These are phyloP conservation scores for Neopestalotiopsis sp. DNA, from an alignment of 2,329 filamentous ascomycete genomes.

Conservation along the genomic window DNA sequence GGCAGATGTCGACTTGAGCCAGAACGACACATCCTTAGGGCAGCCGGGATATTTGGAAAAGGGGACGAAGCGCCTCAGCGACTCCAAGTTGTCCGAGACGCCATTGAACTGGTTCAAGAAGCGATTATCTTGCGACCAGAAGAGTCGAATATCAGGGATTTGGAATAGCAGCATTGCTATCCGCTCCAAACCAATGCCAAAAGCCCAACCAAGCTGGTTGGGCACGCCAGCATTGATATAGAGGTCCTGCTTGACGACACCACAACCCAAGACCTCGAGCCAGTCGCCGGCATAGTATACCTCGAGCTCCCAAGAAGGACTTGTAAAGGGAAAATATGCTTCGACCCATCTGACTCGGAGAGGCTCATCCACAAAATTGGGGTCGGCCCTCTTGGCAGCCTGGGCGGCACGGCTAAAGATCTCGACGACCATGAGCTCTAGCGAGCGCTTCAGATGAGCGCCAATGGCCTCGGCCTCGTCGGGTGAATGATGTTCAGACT, in stretches of 20 bases:
- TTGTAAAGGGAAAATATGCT: slow-evolving; percentile 97
- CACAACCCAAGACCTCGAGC: slow-evolving; percentile 95
- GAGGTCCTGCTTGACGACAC: slow-evolving; percentile 83
- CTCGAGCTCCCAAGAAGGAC: slow-evolving; percentile 93
- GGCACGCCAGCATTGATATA: slow-evolving; percentile 78
- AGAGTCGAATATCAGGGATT: slow-evolving; percentile 94
- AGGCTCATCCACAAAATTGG: slow-evolving; percentile 66
- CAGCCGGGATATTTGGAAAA: slow-evolving; percentile 93
- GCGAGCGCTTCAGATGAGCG: slow-evolving; percentile 83
- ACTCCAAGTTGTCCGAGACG: slow-evolving; percentile 55
- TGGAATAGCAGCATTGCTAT: slow-evolving; percentile 98
- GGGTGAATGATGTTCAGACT: slow-evolving; percentile 70
- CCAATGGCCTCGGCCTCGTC: slow-evolving; percentile 84
- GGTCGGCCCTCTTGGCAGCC: slow-evolving; percentile 61
- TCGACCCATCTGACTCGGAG: slow-evolving; percentile 92
- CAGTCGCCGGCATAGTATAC: slow-evolving; percentile 94
- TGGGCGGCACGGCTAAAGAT: slow-evolving; percentile 81
- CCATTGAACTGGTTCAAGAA: slow-evolving; percentile 86
- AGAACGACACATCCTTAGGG: slow-evolving; percentile 93
- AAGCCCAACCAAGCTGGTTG: slow-evolving; percentile 87
- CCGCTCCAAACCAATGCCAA: slow-evolving; percentile 90
- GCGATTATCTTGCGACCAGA: slow-evolving; percentile 86
- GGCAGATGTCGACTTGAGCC: slow-evolving; percentile 64
- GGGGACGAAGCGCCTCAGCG: slow-evolving; percentile 71
- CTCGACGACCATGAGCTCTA: slow-evolving; percentile 89